These are phyloP conservation scores for Scytalidium lignicola DNA, from an alignment of 2,329 filamentous ascomycete genomes.

Conservation along the genomic window DNA sequence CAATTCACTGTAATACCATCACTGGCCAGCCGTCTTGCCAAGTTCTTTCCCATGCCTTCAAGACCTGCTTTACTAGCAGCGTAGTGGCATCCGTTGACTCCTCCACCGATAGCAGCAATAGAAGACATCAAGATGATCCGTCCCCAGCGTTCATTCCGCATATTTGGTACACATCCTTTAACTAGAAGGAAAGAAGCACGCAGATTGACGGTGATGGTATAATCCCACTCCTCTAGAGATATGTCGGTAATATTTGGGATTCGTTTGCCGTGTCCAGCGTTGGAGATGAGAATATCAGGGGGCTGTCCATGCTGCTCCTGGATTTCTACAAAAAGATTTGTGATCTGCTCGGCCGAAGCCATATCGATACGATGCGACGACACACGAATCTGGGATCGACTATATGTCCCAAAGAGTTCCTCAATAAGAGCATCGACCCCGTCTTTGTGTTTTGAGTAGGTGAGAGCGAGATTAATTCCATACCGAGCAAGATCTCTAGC, in stretches of 20 bases:
- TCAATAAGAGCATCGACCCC: slow-evolving; percentile 40
- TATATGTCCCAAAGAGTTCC: slow-evolving; percentile 30
- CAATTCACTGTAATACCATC: slow-evolving; percentile 43
- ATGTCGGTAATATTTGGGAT: slow-evolving; percentile 32
- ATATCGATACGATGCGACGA: slow-evolving; percentile 56
- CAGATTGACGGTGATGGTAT: slow-evolving; percentile 22
- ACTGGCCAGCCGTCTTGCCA: slow-evolving; percentile 35
- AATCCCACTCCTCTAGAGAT: slow-evolving; percentile 20
- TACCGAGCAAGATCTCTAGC: slow-evolving; percentile 48
- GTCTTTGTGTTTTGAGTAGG: slow-evolving; percentile 45
- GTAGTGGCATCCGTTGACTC: slow-evolving; percentile 24
- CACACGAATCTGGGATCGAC: slow-evolving; percentile 33
- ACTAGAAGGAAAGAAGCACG: slow-evolving; percentile 20
- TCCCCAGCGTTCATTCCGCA: slow-evolving; percentile 35
- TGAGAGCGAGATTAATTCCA: slow-evolving; percentile 52
- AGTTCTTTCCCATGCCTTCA: slow-evolving; percentile 41
- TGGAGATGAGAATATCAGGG: slow-evolving; percentile 57
- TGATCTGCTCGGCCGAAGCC: slow-evolving; percentile 45
- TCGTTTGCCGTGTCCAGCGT: slow-evolving; percentile 62
- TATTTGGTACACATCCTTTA: slow-evolving; percentile 21
- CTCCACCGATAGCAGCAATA: slow-evolving; percentile 18
- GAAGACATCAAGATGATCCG: slow-evolving; percentile 20
- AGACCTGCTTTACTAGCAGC: slow-evolving; percentile 37
- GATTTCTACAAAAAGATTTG: slow-evolving; percentile 50
- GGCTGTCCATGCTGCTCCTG: slow-evolving; percentile 45